Evolutionary conservation across 1,284 basidiomycete genomes (phyloP), one percentile per base, ranked within the genome.

Genomic region (Chalciporus sp.): DNA sequence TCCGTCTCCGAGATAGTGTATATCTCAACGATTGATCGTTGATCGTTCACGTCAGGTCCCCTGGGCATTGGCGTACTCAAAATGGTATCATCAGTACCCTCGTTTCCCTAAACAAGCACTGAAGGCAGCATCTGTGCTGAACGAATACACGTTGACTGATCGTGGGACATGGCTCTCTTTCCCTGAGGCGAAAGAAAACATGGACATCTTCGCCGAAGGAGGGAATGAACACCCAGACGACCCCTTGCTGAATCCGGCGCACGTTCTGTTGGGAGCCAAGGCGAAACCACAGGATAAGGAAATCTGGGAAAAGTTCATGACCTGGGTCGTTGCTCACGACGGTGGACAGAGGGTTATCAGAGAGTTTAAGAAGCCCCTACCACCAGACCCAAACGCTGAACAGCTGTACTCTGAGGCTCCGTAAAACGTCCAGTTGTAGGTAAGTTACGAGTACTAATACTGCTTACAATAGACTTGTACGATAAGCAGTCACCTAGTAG

Each of bases 41-140:
- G 27, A 58, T 39, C 16, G 17, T 41, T 12, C 47, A 7, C 4
- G 26, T 16, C 43, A 80, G 79, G 74, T 81, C 8, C 81, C 81
- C 6, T 82, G 80, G 80, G 79, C 72, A 2, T 66, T 70, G 29
- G 61, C 71, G 9, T 79, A 80, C 57, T 80, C 79, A 6, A 75
- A 71, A 28, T 82, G 79, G 80, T 83, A 82, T 55, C 81, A 83
- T 57, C 76, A 81, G 58, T 81, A 80, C 61, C 71, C 76, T 1
- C 70, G 65, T 1, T 82, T 77, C 62, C 80, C 79, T 1, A 61
- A 76, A 1, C 69, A 79, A 63, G 77, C 79, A 0, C 62, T 82
- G 17, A 58, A 64, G 29, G 78, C 76, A 0, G 77, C 80, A 1
- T 71, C 79, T 3, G 53, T 71, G 6, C 63, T 80, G 23, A 60